Base-by-base conservation (phyloP, 768 basidiomycete species). In the Chalciporus chontae region DNA sequence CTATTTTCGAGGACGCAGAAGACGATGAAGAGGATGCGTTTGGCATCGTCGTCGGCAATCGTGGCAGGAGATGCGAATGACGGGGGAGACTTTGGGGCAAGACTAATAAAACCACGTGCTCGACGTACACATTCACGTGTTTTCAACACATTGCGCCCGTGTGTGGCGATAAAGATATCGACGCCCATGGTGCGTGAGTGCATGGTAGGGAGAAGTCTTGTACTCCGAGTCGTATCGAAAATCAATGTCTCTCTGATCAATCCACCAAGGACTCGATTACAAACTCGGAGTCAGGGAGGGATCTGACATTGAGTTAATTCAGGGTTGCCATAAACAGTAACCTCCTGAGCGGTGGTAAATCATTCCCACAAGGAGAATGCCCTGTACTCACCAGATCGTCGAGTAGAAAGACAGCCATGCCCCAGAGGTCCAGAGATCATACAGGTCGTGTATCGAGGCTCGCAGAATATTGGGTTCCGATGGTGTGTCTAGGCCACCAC, bases 111-210 rank as follows among this genome's bases (percentile, higher is more conserved):
- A 10, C 21, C 51, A 54, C 51, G 57, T 53, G 56, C 43, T 37
- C 23, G 31, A 2, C 26, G 46, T 8, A 0, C 15, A 15, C 2
- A 52, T 67, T 67, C 65, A 65, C 64, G 60, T 65, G 65, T 58
- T 52, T 50, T 40, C 15, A 21, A n/a, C 14, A 29, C 26, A 18
- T 36, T 31, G 29, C 29, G 29, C 29, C 29, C 29, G 29, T 31
- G 29, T 31, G 13, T 31, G 26, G 5, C 26, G 29, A 31, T 31
- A 31, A 31, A 10, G 13, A 31, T 31, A 13, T 13, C 29, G 29
- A 31, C 10, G 13, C 26, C 7, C 7, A 24, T 24, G n/a, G n/a
- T n/a, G n/a, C n/a, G n/a, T n/a, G n/a, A n/a, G n/a, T n/a, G n/a
- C n/a, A n/a, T n/a, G n/a, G n/a, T n/a, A n/a, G n/a, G n/a, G n/a